phyloP scores from a whole-genome alignment of 2,329 filamentous ascomycete species.

The Hypoxylon sp. region DNA sequence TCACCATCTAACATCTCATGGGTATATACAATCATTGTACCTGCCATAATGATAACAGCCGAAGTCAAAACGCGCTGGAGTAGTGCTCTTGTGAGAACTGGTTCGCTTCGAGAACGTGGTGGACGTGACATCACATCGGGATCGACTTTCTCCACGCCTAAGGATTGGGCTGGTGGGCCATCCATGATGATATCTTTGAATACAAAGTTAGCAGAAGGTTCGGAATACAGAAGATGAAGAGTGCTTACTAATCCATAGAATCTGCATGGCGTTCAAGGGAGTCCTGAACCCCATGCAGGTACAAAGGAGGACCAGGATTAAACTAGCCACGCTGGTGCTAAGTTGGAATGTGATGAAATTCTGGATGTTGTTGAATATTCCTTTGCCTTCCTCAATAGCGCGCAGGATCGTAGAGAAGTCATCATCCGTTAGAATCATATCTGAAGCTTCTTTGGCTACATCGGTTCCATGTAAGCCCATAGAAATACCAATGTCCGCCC shows the following conservation, averaged over 20 bases:
- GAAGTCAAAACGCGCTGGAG: conserved; percentile 89
- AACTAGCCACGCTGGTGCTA: conserved; percentile 93
- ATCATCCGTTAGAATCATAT: conserved; percentile 92
- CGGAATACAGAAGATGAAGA: background rate
- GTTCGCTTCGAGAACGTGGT: conserved; percentile 85
- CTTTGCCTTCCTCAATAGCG: conserved; percentile 98
- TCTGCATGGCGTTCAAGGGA: conserved; percentile 98
- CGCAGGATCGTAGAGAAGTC: conserved; percentile 92
- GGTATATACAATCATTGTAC: conserved; percentile 91
- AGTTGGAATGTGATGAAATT: conserved; percentile 99
- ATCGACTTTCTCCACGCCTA: conserved; percentile 95
- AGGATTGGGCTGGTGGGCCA: conserved; percentile 94
- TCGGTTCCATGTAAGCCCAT: conserved; percentile 97
- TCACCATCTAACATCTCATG: conserved; percentile 90
- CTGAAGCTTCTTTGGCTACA: conserved; percentile 95
- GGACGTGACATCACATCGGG: conserved; percentile 93
- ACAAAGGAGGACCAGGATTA: conserved; percentile 92
- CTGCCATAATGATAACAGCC: conserved; percentile 89
- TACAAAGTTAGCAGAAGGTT: conserved; percentile 42
- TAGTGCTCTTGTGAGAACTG: conserved; percentile 88
- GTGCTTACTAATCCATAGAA: conserved; percentile 96
- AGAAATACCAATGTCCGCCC: conserved; percentile 96
- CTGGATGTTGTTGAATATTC: conserved; percentile 99
- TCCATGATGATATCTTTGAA: conserved; percentile 97
- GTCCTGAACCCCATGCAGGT: conserved; percentile 94